A percentile compares a stretch with the other conserved stretches of the same genome.
These are phyloP conservation scores for Umbelopsis sp. DNA, from an alignment of 192 early-diverging fungal species.

Conservation along the genomic window DNA sequence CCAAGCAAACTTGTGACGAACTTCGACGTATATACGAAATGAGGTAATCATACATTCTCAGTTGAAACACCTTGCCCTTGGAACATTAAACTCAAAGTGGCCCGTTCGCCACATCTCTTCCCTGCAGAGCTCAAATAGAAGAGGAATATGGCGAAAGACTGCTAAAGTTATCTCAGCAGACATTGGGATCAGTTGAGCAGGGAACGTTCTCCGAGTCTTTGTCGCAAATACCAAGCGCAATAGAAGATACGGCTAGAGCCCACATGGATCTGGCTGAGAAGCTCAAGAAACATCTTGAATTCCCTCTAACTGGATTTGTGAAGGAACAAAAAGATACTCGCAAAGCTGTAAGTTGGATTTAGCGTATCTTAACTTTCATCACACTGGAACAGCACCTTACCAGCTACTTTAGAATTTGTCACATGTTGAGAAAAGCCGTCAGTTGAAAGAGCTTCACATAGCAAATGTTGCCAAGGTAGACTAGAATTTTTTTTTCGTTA, in stretches of 20 bases:
- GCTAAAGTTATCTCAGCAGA: constrained; percentile 37
- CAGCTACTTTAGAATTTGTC: neutral
- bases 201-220: constrained; percentile 61
- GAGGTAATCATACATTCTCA: constrained; percentile 34
- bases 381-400: neutral
- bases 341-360: constrained; percentile 42
- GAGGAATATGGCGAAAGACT: constrained; percentile 74
- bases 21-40: constrained; percentile 60
- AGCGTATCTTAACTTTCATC: neutral
- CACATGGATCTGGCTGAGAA: constrained; percentile 69
- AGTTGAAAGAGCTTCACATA: constrained; percentile 2
- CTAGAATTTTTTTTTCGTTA: too few relatives aligned
- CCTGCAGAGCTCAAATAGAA: constrained; percentile 62
- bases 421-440: constrained; percentile 8
- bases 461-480: constrained; percentile 1
- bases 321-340: constrained; percentile 61
- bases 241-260: constrained; percentile 64
- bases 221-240: constrained; percentile 54
- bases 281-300: constrained; percentile 63
- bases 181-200: constrained; percentile 23
- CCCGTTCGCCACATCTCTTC: neutral
- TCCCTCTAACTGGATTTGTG: constrained; percentile 60
- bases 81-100: neutral
- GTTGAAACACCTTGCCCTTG: neutral
- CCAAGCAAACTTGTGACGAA: constrained; percentile 73